Base-by-base conservation (phyloP, 225 moss, liverwort and hornwort species). In the Climacium dendroides region DNA sequence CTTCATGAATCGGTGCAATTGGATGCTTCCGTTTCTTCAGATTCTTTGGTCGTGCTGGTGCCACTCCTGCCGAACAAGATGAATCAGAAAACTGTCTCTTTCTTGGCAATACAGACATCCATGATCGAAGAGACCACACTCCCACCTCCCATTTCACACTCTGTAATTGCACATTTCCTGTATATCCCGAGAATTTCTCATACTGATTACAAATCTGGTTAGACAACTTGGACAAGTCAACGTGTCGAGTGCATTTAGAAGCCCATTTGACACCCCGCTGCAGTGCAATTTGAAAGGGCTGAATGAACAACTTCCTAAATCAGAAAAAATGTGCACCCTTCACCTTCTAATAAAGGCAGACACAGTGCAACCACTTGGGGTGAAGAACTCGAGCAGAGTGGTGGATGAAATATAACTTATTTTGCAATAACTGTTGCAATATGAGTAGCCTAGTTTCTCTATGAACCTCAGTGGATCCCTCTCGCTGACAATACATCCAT, bases 1-100 rank as follows among this genome's bases (percentile, higher is more conserved):
- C 93, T 81, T 89, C 92, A 11, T 60, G 65, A 74, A 59, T 61
- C 59, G 78, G 88, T 85, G 81, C 75, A 85, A 88, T 83, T 53
- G 93, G 91, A 61, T 90, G 90, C 88, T 93, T 93, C 84, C 93
- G 89, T 86, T 93, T 93, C 89, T 92, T 93, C 32, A 89, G 34
- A 70, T 92, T 93, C 43, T 89, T 92, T 43, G 92, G 88, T 14
- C 90, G 89, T 58, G 90, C 90, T 58, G 88, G 84, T 89, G 86
- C n/a, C 65, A 86, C 83, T 70, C 83, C 93, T 91, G 85, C 60
- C 61, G 53, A 85, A 87, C 59, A 87, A 35, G 43, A 77, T 24
- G 37, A 61, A 77, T 74, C 83, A 53, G 80, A 47, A 81, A 69
- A 63, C 45, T 67, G 35, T 79, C 37, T 57, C 25, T 50, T 62